Base-by-base conservation (phyloP, 2,329 filamentous ascomycete genomes). In the Lecanicillium sp. region DNA sequence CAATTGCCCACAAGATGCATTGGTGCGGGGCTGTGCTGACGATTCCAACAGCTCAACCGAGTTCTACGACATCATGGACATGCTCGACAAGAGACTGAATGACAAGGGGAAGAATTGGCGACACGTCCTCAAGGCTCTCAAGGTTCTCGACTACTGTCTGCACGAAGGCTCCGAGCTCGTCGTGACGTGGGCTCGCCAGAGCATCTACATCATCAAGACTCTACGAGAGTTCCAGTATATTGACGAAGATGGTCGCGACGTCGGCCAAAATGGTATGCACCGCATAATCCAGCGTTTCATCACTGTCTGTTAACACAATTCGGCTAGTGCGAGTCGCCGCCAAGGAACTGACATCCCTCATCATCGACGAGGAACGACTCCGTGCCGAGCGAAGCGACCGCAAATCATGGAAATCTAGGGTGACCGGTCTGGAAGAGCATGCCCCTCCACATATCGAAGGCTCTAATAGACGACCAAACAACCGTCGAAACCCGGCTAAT, bases 31-130 rank as follows among this genome's bases (percentile, higher is more conserved):
- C 32, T 27, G 13, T 17, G 29, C 31, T 42, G 33, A 40, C 38
- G 36, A 25, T 32, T 25, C 27, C 30, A 29, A 30, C 48, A 94
- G 90, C 57, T 89, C 88, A 27, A 90, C 84, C 63, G 92, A 96
- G 61, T 98, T 98, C 68, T 95, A 95, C 68, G 90, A 98, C 60
- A 95, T 98, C 54, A 95, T 98, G 83, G 92, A 98, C 62, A 98
- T 98, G 87, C 73, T 98, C 50, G 92, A 98, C 66, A 96, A 96
- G 71, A 83, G 92, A 50, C 70, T 98, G 55, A 98, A 98, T 55
- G 92, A 98, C 64, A 96, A 98, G 65, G 92, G 92, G 57, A 98
- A 96, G 73, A 98, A 98, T 61, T 98, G 92, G 92, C 82, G 92
- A 53, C 92, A 98, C 60, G 92, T 98, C 11, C 70, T 98, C 43